Evolutionary conservation across 2,329 filamentous ascomycete species (phyloP).

Genomic region (Penicillium rolfsii): DNA sequence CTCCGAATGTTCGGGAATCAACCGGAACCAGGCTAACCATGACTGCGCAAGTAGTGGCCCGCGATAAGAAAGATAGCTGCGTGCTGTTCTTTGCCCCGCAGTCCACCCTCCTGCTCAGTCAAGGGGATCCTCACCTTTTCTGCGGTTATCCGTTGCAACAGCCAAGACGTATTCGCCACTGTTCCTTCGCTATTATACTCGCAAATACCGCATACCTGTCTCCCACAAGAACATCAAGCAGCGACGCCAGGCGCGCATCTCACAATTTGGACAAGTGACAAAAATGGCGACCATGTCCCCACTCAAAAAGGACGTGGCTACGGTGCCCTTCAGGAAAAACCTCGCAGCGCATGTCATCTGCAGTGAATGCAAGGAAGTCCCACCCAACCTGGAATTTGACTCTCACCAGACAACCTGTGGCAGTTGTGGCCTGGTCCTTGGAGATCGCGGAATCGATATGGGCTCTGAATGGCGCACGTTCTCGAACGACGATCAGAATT

Average conservation of each 20-base stretch:
- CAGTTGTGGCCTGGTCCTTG: slow-evolving; percentile 87
- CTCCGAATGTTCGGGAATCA: slow-evolving; percentile 2
- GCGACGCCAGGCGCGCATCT: slow-evolving; percentile 44
- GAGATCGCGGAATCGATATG: slow-evolving; percentile 89
- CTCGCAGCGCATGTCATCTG: slow-evolving; percentile 85
- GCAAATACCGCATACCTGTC: slow-evolving; percentile 51
- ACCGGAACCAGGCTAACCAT: slow-evolving; percentile 37
- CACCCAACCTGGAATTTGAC: slow-evolving; percentile 91
- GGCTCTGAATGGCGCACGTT: slow-evolving; percentile 99
- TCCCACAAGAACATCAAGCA: slow-evolving; percentile 51
- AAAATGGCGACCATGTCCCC: slow-evolving; percentile 47
- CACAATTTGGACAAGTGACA: slow-evolving; percentile 28
- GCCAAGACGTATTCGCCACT: slow-evolving; percentile 74
- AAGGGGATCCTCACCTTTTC: background rate
- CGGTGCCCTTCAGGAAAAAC: slow-evolving; percentile 71
- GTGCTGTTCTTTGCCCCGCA: background rate
- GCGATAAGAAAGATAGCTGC: slow-evolving; percentile 24
- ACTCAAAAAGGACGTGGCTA: slow-evolving; percentile 45
- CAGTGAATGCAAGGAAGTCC: slow-evolving; percentile 85
- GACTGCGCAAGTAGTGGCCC: slow-evolving; percentile 37
- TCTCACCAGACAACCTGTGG: slow-evolving; percentile 91
- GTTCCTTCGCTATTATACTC: slow-evolving; percentile 62
- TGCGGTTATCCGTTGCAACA: slow-evolving; percentile 35
- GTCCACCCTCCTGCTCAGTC: background rate
- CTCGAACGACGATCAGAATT: slow-evolving; percentile 95